phyloP scores from a whole-genome alignment of 495 filamentous ascomycete genomes.

The Aspergillus panamensis region DNA sequence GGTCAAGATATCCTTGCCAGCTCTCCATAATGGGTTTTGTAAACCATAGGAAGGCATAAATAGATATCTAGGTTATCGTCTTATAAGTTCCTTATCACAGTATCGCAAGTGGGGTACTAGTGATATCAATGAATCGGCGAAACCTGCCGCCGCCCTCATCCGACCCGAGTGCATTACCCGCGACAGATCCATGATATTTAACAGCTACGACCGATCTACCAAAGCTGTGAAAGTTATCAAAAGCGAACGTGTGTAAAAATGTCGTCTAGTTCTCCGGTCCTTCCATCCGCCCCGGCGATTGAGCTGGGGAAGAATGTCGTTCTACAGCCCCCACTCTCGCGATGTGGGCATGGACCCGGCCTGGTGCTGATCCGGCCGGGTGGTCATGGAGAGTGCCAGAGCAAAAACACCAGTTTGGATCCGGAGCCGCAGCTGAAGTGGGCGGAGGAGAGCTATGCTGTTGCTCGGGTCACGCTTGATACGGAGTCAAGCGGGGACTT shows the following conservation, averaged over 20 bases:
- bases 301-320: constrained; percentile 9
- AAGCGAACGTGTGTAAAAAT: neutral
- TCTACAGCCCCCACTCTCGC: constrained; percentile 54
- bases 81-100: too few species aligned
- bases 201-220: neutral
- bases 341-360: constrained; percentile 53
- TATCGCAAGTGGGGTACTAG: too few species aligned
- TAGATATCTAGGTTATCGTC: too few species aligned
- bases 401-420: constrained; percentile 27
- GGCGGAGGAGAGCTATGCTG: constrained; percentile 40
- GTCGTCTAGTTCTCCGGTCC: constrained; percentile 4
- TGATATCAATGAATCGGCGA: too few species aligned
- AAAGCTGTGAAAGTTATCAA: neutral
- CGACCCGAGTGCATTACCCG: too few species aligned
- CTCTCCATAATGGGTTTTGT: too few species aligned
- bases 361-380: constrained; percentile 43
- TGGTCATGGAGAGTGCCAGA: constrained; percentile 21
- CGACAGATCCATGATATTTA: neutral
- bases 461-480: constrained; percentile 28
- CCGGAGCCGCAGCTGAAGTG: constrained; percentile 37
- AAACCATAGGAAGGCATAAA: too few species aligned
- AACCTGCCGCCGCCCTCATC: too few species aligned
- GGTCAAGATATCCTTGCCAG: too few species aligned
- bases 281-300: constrained; percentile 14
- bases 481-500: constrained; percentile 8